Evolutionary conservation across 2,329 filamentous ascomycete genomes (phyloP).

Genomic region (Reticulascus tulasneorum): DNA sequence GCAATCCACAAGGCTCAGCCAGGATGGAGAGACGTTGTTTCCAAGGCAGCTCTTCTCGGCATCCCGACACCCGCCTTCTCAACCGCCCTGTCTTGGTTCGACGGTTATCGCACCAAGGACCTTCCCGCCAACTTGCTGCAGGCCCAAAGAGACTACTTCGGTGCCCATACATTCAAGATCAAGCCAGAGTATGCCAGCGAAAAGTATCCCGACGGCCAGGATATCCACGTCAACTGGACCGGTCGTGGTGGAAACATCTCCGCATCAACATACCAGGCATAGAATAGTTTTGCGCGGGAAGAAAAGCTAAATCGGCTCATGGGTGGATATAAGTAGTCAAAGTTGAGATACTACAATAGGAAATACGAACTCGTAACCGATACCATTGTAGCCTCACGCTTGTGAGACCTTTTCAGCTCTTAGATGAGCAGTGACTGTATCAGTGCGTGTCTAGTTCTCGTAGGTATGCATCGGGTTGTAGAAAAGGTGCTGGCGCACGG

Average conservation of each 20-base stretch:
- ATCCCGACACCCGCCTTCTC: conserved; percentile 96
- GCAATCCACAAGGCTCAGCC: conserved; percentile 95
- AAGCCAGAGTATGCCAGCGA: conserved; percentile 74
- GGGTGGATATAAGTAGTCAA: conserved; percentile 3
- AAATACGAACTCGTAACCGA: background rate
- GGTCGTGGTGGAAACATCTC: conserved; percentile 96
- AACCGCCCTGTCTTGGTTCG: conserved; percentile 96
- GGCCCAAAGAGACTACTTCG: conserved; percentile 99
- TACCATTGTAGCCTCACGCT: too few species aligned
- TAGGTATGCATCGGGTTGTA: too few species aligned
- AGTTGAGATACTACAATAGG: background rate
- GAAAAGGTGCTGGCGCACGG: background rate
- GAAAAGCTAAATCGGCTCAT: conserved; percentile 6
- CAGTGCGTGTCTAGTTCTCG: too few species aligned
- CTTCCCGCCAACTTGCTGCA: conserved; percentile 97
- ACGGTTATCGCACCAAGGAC: conserved; percentile 96
- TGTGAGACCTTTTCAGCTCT: too few species aligned
- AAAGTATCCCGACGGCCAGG: conserved; percentile 78
- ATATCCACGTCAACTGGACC: conserved; percentile 99
- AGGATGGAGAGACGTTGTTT: conserved; percentile 87
- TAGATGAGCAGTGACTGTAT: too few species aligned
- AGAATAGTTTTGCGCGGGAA: conserved; percentile 33
- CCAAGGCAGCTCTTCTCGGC: conserved; percentile 88
- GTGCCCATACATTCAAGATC: conserved; percentile 84
- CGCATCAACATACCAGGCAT: conserved; percentile 96